Evolutionary conservation across 345 rosid genomes (phyloP).

Genomic region (Syzygium aromaticum): DNA sequence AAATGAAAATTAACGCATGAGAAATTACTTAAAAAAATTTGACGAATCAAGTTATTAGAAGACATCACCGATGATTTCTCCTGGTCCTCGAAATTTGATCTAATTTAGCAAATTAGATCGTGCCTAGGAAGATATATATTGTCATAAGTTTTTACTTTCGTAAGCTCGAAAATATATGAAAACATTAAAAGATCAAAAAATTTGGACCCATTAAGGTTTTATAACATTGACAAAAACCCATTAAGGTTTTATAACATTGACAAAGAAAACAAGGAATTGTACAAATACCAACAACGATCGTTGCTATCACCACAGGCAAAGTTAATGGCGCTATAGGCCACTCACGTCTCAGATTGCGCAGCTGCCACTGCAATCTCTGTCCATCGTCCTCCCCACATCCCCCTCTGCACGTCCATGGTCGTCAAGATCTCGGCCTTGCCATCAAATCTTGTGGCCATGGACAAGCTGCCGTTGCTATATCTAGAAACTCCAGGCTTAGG

Average conservation of each 20-base stretch:
- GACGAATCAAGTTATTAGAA: accelerated
- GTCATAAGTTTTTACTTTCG: accelerated
- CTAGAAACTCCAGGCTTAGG: accelerated
- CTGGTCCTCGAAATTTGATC: accelerated
- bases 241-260: background rate
- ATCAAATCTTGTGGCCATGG: background rate
- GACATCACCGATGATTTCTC: background rate
- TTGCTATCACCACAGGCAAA: too few species aligned
- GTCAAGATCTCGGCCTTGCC: background rate
- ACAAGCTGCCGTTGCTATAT: background rate
- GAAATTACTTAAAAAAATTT: background rate
- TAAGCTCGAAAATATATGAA: background rate
- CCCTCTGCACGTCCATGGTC: background rate
- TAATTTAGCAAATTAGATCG: background rate
- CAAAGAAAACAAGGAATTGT: background rate
- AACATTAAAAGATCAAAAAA: background rate
- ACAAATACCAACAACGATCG: background rate
- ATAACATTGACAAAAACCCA: background rate
- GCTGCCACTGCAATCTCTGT: too few species aligned
- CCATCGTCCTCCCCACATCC: too few species aligned
- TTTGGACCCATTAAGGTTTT: background rate
- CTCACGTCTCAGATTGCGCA: too few species aligned
- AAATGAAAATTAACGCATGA: background rate
- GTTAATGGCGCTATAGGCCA: too few species aligned
- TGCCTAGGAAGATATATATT: background rate